These are phyloP conservation scores for Leccinum sublutescens DNA, from an alignment of 768 basidiomycete species.

Conservation along the genomic window DNA sequence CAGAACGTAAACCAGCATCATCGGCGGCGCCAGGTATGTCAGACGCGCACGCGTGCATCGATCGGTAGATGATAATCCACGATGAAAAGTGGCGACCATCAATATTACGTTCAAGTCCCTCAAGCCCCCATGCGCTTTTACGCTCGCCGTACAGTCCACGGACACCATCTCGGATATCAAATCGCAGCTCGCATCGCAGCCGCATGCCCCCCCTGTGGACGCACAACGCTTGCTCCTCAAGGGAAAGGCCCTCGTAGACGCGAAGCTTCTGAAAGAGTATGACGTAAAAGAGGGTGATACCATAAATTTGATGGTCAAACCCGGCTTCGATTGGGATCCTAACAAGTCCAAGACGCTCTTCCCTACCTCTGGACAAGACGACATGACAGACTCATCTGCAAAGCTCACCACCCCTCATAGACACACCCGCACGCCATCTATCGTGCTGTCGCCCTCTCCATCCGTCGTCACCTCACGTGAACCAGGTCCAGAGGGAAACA, in stretches of 20 bases:
- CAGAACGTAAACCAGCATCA: constrained; percentile 44
- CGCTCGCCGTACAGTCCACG: constrained; percentile 71
- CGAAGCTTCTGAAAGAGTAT: constrained; percentile 90
- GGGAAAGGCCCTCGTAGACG: constrained; percentile 90
- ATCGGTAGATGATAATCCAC: constrained; percentile 3
- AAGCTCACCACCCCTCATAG: constrained; percentile 34
- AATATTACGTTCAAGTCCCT: constrained; percentile 84
- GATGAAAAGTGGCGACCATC: constrained; percentile 34
- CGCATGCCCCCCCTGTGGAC: constrained; percentile 73
- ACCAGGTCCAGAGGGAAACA: constrained; percentile 35
- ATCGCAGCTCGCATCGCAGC: constrained; percentile 60
- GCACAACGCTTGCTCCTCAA: constrained; percentile 86
- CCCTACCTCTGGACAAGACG: constrained; percentile 24
- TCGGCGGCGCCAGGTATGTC: constrained; percentile 33
- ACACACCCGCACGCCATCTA: constrained; percentile 72
- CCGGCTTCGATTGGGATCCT: constrained; percentile 67
- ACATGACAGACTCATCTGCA: constrained; percentile 20
- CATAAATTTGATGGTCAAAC: constrained; percentile 85
- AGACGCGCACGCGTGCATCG: constrained; percentile 4
- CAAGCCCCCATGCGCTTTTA: constrained; percentile 80
- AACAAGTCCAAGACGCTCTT: constrained; percentile 31
- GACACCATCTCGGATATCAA: constrained; percentile 85
- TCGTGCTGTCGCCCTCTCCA: constrained; percentile 76
- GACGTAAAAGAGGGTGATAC: constrained; percentile 75
- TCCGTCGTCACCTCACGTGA: constrained; percentile 42